phyloP scores from a whole-genome alignment of 2,329 filamentous ascomycete species.

The Cytospora schulzeri region DNA sequence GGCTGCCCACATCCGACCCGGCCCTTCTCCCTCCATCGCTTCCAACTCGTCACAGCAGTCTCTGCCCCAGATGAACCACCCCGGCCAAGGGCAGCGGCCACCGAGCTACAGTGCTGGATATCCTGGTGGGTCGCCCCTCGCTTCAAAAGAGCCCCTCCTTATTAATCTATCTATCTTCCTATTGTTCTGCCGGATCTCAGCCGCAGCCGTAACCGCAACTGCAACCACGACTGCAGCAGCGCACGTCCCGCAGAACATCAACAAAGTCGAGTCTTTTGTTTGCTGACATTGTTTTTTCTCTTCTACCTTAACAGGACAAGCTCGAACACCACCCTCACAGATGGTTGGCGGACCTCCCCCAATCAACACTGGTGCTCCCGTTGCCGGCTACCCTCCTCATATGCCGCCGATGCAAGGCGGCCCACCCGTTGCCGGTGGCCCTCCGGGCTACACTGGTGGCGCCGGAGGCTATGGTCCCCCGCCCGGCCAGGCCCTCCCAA shows the following conservation, averaged over 20 bases:
- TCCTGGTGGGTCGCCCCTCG: conserved; percentile 28
- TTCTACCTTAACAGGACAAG: conserved; percentile 38
- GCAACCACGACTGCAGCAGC: background rate
- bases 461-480: conserved; percentile 47
- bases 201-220: background rate
- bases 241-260: background rate
- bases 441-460: conserved; percentile 50
- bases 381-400: conserved; percentile 61
- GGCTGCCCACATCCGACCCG: conserved; percentile 40
- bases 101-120: conserved; percentile 61
- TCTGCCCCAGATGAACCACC: conserved; percentile 65
- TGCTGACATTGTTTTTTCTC: background rate
- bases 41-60: conserved; percentile 51
- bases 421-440: conserved; percentile 45
- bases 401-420: conserved; percentile 46
- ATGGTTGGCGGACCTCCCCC: conserved; percentile 67
- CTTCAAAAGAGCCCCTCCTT: conserved; percentile 10
- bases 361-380: conserved; percentile 65
- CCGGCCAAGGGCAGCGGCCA: conserved; percentile 60
- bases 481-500: conserved; percentile 36
- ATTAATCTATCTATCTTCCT: conserved; percentile 42
- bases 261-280: background rate
- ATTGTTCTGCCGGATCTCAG: background rate
- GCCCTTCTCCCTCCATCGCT: conserved; percentile 48
- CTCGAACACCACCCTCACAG: conserved; percentile 60